Percentiles rank a stretch among this genome's conserved stretches.
Conservation (phyloP, 345 rosid species). For the Luvunga scandens region DNA sequence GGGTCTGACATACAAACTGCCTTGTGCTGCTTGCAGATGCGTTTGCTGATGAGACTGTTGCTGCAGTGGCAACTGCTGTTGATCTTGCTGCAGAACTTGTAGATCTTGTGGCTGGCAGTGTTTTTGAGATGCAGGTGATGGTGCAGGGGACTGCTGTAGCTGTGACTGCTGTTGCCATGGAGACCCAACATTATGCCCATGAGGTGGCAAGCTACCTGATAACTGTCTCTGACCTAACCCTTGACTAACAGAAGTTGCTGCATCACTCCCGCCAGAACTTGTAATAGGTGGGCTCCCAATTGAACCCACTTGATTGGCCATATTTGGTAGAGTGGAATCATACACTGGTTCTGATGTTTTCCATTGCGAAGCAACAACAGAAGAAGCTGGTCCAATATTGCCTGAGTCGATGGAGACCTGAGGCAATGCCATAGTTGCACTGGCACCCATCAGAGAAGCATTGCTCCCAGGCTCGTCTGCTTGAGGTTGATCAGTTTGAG, state of each 20-base stretch:
- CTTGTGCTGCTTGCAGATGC: slow-evolving; percentile 60
- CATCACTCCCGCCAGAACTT: slow-evolving; percentile 51
- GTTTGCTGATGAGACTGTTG: slow-evolving; percentile 57
- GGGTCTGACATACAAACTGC: slow-evolving; percentile 54
- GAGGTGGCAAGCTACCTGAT: slow-evolving; percentile 55
- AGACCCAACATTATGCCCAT: slow-evolving; percentile 38
- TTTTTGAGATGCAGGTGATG: slow-evolving; percentile 45
- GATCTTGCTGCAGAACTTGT: slow-evolving; percentile 31
- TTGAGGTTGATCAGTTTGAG: slow-evolving; percentile 53
- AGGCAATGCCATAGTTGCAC: slow-evolving; percentile 34
- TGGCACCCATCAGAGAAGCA: slow-evolving; percentile 36
- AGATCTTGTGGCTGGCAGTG: slow-evolving; percentile 53
- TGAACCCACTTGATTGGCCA: slow-evolving; percentile 44
- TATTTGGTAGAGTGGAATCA: slow-evolving; percentile 38
- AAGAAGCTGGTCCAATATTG: slow-evolving; percentile 35
- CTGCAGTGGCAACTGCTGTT: slow-evolving; percentile 30
- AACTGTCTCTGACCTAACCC: slow-evolving; percentile 57
- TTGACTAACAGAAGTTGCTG: slow-evolving; percentile 44
- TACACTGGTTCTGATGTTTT: slow-evolving; percentile 53
- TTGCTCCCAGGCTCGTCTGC: slow-evolving; percentile 42
- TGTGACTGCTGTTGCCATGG: slow-evolving; percentile 53
- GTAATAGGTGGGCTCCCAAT: slow-evolving; percentile 42
- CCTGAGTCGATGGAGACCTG: slow-evolving; percentile 47
- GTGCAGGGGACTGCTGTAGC: slow-evolving; percentile 39
- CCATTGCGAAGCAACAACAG: slow-evolving; percentile 43